These are phyloP conservation scores for Bryoglossum gracile DNA, from an alignment of 495 filamentous ascomycete genomes.

Conservation along the genomic window DNA sequence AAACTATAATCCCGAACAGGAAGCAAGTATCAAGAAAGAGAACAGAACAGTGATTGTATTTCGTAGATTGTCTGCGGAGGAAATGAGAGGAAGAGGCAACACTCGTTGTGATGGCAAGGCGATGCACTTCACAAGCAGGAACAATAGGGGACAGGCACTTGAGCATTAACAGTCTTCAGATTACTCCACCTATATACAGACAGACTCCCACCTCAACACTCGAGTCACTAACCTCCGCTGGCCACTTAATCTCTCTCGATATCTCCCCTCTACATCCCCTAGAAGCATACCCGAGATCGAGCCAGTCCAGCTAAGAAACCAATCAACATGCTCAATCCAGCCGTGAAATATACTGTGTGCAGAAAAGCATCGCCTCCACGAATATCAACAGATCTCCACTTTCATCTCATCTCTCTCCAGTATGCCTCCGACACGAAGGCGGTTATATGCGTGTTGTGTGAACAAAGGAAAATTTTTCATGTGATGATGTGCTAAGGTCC, in stretches of 20 bases:
- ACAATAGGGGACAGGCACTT: too few species aligned
- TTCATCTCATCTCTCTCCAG: not conserved
- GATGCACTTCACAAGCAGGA: too few species aligned
- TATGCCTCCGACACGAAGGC: not conserved
- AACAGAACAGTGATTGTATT: too few species aligned
- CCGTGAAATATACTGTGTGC: slow-evolving; percentile 9
- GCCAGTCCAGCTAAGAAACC: not conserved
- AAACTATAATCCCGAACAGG: too few species aligned
- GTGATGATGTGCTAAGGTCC: slow-evolving; percentile 8
- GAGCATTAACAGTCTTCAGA: slow-evolving; percentile 5
- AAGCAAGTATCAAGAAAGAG: too few species aligned
- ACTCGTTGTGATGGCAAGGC: too few species aligned
- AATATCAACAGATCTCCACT: slow-evolving; percentile 9
- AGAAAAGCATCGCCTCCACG: slow-evolving; percentile 1
- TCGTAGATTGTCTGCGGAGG: too few species aligned
- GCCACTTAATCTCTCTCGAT: not conserved
- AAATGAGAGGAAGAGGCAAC: too few species aligned
- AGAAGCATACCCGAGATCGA: not conserved
- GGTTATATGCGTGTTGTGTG: slow-evolving; percentile 9
- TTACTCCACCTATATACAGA: slow-evolving; percentile 6
- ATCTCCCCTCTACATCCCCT: not conserved
- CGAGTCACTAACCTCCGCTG: not conserved
- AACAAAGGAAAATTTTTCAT: slow-evolving; percentile 16
- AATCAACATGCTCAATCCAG: slow-evolving; percentile 10
- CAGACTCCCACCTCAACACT: not conserved